Base-by-base conservation (phyloP, 1,284 basidiomycete species). In the Xanthoconium separans region DNA sequence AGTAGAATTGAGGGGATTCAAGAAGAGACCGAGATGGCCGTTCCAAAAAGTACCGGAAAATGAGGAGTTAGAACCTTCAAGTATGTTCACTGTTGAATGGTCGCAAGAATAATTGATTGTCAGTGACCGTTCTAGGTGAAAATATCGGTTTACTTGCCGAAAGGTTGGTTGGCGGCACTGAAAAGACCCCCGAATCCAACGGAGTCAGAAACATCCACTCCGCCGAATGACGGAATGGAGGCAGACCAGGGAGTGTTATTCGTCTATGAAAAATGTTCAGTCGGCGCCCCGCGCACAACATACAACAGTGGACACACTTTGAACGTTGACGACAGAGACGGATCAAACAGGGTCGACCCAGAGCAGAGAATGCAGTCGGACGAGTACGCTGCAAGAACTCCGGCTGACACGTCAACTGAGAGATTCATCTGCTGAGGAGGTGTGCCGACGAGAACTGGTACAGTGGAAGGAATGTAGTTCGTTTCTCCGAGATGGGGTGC, bases 351-450 rank as follows among this genome's bases (percentile, higher is more conserved):
- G 8, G 46, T 51, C n/a, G 50, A 12, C 13, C 67, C 66, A 44
- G 64, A 45, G 15, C 66, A 68, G 40, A 70, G 59, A 15, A 71
- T 46, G 41, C 66, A 68, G 34, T 70, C 57, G 4, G 55, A 51
- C 4, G 30, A 40, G 36, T 65, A 70, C 16, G 58, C 48, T 6
- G 50, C 55, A 29, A 68, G 50, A 42, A 33, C 4, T 7, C 47
- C 55, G 1, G 54, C 24, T 31, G 53, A 44, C 3, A 68, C 20
- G 24, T 54, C 50, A 30, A 68, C 55, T 11, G 66, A 66, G 11
- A 69, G 46, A 42, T 68, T 62, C 24, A 70, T 22, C 33, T 61
- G 47, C 43, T 68, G 62, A 24, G 66, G 66, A 15, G 69, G 65
- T 12, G 58, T 66, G 6, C 66, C 65, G 30, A 70, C 33, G 12